These are phyloP conservation scores for Astrephomene gubernaculifera DNA, from an alignment of 139 green algal genomes.

Conservation along the genomic window DNA sequence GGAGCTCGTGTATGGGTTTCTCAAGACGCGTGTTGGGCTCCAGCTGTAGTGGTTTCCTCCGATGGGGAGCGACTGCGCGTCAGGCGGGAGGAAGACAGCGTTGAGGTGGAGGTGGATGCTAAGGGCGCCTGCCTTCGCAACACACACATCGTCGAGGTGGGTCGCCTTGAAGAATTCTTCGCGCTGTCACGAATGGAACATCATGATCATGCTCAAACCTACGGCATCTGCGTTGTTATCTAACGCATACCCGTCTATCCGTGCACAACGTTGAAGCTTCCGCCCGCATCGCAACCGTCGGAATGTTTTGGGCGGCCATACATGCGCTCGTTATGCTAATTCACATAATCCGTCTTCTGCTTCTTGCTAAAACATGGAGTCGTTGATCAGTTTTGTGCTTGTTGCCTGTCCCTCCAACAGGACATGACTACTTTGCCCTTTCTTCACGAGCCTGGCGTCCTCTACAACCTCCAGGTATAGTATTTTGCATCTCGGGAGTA, in stretches of 20 bases:
- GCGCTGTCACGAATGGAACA: no score
- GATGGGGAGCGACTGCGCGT: neutral
- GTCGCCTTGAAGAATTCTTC: no score
- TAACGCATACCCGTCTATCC: no score
- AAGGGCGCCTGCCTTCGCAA: constrained; percentile 76
- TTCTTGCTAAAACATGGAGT: no score
- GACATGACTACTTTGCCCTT: constrained; percentile 98
- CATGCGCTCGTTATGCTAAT: no score
- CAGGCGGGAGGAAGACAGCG: neutral
- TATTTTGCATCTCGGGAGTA: neutral
- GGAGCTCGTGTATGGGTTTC: constrained; percentile 16
- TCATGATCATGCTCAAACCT: no score
- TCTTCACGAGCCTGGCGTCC: constrained; percentile 96
- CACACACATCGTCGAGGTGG: constrained; percentile 76
- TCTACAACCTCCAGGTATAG: constrained; percentile 77
- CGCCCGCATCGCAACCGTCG: constrained; percentile 7
- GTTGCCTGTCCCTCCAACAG: constrained; percentile 60
- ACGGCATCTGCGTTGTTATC: no score
- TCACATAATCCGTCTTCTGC: no score
- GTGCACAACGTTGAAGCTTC: no score
- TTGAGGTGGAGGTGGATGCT: constrained; percentile 44
- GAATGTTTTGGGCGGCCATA: no score
- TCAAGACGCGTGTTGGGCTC: neutral
- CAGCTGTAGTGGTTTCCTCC: neutral
- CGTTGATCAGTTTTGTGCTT: no score